Conservation (phyloP, 768 basidiomycete species). For the Tricholomella constricta region DNA sequence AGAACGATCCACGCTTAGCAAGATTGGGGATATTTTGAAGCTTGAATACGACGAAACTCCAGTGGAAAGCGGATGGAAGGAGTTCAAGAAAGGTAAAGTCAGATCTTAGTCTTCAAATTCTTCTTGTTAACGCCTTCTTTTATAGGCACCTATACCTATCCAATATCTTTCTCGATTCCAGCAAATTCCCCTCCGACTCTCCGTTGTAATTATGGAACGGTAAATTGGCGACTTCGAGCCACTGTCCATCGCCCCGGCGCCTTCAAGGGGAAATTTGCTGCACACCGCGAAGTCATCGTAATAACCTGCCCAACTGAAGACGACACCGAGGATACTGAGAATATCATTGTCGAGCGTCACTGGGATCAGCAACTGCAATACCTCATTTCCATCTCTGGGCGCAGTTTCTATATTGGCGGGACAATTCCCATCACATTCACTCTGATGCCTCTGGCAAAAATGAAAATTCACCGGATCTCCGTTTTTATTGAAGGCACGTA, state of each 20-base stretch:
- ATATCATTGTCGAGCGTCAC: constrained; percentile 80
- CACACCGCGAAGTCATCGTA: constrained; percentile 71
- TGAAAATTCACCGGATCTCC: constrained; percentile 75
- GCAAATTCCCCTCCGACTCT: constrained; percentile 77
- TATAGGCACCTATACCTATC: constrained; percentile 88
- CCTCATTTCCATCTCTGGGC: constrained; percentile 69
- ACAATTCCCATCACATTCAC: constrained; percentile 77
- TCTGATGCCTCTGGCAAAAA: constrained; percentile 80
- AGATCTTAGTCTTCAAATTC: background rate
- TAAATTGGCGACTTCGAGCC: constrained; percentile 80
- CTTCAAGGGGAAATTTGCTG: constrained; percentile 70
- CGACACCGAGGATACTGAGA: constrained; percentile 80
- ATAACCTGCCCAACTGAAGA: constrained; percentile 80
- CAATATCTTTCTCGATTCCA: constrained; percentile 89
- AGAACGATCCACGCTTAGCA: constrained; percentile 37
- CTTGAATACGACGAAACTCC: constrained; percentile 41
- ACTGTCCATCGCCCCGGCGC: constrained; percentile 82
- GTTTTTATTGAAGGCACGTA: constrained; percentile 79
- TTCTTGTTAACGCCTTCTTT: constrained; percentile 1
- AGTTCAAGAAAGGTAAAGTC: constrained; percentile 79
- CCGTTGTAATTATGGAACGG: constrained; percentile 71
- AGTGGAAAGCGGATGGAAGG: constrained; percentile 68
- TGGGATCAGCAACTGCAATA: constrained; percentile 93
- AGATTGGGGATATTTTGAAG: constrained; percentile 43
- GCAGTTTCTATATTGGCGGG: constrained; percentile 83